These are phyloP conservation scores for Aspergillus novoparasiticus DNA, from an alignment of 2,329 filamentous ascomycete genomes.

Conservation along the genomic window DNA sequence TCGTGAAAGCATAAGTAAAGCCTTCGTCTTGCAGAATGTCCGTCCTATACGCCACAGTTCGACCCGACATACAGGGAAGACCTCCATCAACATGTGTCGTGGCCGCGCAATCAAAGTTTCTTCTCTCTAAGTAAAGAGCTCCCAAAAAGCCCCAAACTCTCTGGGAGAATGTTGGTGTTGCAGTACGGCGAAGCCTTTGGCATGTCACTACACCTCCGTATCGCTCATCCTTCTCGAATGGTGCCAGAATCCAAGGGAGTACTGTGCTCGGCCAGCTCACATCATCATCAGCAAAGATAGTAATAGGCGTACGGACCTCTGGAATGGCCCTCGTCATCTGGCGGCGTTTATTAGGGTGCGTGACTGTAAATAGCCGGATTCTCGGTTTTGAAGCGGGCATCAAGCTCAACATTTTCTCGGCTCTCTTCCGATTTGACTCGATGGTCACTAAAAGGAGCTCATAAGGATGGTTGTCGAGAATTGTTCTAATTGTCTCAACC, in stretches of 20 bases:
- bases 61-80: slow-evolving; percentile 93
- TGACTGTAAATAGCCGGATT: slow-evolving; percentile 73
- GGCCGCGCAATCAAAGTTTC: slow-evolving; percentile 95
- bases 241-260: slow-evolving; percentile 87
- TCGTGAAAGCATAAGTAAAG: slow-evolving; percentile 87
- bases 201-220: slow-evolving; percentile 93
- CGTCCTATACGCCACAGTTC: slow-evolving; percentile 88
- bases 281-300: slow-evolving; percentile 92
- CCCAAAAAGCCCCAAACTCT: slow-evolving; percentile 86
- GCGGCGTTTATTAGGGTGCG: slow-evolving; percentile 90
- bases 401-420: slow-evolving; percentile 61
- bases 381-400: slow-evolving; percentile 63
- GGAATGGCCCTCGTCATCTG: slow-evolving; percentile 92
- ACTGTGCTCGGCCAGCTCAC: slow-evolving; percentile 88
- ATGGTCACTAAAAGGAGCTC: slow-evolving; percentile 86
- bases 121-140: slow-evolving; percentile 85
- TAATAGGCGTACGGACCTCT: slow-evolving; percentile 79
- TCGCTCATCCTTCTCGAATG: slow-evolving; percentile 74
- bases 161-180: slow-evolving; percentile 59
- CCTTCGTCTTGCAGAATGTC: slow-evolving; percentile 82
- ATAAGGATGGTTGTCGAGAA: slow-evolving; percentile 59
- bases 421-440: slow-evolving; percentile 71
- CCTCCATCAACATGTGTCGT: slow-evolving; percentile 94
- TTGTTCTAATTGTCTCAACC: slow-evolving; percentile 69
- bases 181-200: slow-evolving; percentile 76